Evolutionary conservation across 345 rosid genomes (phyloP), one percentile per base, ranked within the genome.

Genomic region (Clausena lansium): DNA sequence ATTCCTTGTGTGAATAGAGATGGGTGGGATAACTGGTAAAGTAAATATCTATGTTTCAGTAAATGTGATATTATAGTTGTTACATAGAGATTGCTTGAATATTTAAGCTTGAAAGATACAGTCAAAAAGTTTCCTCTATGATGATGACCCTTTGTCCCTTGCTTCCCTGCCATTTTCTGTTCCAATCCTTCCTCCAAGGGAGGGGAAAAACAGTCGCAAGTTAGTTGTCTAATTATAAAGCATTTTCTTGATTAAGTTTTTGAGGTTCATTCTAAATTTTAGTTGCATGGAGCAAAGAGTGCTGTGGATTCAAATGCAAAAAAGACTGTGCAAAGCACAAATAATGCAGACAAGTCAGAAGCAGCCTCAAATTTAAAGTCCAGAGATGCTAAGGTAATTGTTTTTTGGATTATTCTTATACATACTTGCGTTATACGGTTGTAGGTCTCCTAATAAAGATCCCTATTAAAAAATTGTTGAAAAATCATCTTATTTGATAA

Each of bases 331-430:
- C 89, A 87, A 74, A 70, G 57, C 82, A 69, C 78, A 74, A 88
- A 86, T 83, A 80, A 67, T 80, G 80, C 79, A 14, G 89, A 81
- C 60, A 90, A 89, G 82, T 59, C 87, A 30, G 87, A 86, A 77
- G 83, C 79, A 8, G 86, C 82, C 39, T 59, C 78, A 2, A 80
- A 61, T 77, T 52, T 62, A 36, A 89, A 87, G 83, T 88, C 87
- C 78, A 38, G 74, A 80, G 93, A 90, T 78, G 69, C 83, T 50
- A 84, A 52, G 84, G 96, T 94, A 84, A 58, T 27, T 67, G 71
- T 60, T 45, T 68, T 19, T 47, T 10, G 66, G 64, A 62, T 79
- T 45, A 4, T 64, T 68, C 71, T 38, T 60, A 54, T 55, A 2
- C 28, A 25, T 30, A 57, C 9, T 33, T 8, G 32, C 33, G n/a